Percentiles rank a stretch among this genome's conserved stretches.
These are phyloP conservation scores for Pelargonium australe DNA, from an alignment of 441 rosid species.

Conservation along the genomic window DNA sequence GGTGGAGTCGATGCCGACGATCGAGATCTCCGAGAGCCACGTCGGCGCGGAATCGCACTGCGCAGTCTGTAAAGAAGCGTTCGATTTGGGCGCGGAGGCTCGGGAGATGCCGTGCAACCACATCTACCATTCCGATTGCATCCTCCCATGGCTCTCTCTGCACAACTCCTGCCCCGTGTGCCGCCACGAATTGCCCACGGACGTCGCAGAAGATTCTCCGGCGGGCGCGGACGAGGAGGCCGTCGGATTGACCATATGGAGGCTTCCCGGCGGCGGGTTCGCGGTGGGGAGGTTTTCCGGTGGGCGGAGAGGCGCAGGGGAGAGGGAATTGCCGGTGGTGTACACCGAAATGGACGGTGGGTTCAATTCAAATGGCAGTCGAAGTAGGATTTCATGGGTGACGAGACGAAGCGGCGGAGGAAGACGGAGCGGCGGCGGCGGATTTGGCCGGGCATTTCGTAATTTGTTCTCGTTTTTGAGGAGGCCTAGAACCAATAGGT, in stretches of 20 bases:
- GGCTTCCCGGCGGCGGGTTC: conserved; percentile 84
- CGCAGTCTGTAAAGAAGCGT: conserved; percentile 78
- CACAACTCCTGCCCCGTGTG: conserved; percentile 88
- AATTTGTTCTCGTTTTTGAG: background rate
- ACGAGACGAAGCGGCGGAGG: too few species aligned
- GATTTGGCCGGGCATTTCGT: background rate
- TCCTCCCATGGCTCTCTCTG: conserved; percentile 81
- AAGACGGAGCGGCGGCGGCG: conserved; percentile 2
- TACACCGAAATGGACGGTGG: conserved; percentile 91
- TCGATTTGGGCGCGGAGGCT: conserved; percentile 44
- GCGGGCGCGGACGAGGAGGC: conserved; percentile 35
- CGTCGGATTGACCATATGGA: conserved; percentile 77
- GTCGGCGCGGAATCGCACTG: conserved; percentile 51
- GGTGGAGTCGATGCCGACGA: conserved; percentile 61
- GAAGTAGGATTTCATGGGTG: too few species aligned
- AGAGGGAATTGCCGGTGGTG: conserved; percentile 64
- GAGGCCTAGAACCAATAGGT: background rate
- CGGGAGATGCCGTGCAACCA: too few species aligned
- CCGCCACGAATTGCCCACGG: conserved; percentile 70
- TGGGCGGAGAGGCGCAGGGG: too few species aligned
- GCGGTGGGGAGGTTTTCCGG: conserved; percentile 90
- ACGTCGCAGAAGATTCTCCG: too few species aligned
- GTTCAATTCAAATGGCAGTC: conserved; percentile 24
- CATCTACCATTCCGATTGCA: too few species aligned
- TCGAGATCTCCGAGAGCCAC: conserved; percentile 42